Evolutionary conservation across 805 yeast genomes (phyloP), one percentile per base, ranked within the genome.

Genomic region (Pichia nakasei): DNA sequence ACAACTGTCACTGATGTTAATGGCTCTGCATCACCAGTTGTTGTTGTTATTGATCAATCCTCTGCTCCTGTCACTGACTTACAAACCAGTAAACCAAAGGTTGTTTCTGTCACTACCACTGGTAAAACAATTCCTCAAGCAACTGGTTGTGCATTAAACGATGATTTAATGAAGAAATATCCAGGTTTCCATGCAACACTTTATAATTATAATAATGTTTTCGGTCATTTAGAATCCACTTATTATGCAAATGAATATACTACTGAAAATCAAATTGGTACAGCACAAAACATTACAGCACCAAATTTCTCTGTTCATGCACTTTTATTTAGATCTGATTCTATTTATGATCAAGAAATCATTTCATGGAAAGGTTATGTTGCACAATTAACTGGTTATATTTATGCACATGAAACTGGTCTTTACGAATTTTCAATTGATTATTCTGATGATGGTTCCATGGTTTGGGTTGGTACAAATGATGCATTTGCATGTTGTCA

Each of bases 401-500:
- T 38, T 13, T 38, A 38, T 26, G 42, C 42, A 17, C 26, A 27
- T 5, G 52, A 48, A 33, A 47, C 59, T 12, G 69, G 69, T 45
- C 43, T 51, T 5, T 65, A 59, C 39, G 41, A 48, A 2, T 50
- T 64, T 37, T 34, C 41, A 13, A 42, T 61, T 5, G 33, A 38
- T 9, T 35, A 35, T 11, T 53, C 56, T 17, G 68, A 64, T 52
- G 68, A 65, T 50, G 51, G 56, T 22, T 60, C 51, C 15, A 58
- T 56, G 51, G 60, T 67, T 38, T 55, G 52, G 39, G 44, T 59
- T 38, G 65, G 65, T 33, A 58, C 57, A 7, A 54, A 51, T 42
- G 53, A 48, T 39, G 62, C 62, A 8, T 58, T 68, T 20, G 54
- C 56, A 21, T 69, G 74, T 51, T 60, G 69, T 52, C 45, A 52